Conservation (phyloP, 106 monocot genomes). For the Hemerocallis citrina region DNA sequence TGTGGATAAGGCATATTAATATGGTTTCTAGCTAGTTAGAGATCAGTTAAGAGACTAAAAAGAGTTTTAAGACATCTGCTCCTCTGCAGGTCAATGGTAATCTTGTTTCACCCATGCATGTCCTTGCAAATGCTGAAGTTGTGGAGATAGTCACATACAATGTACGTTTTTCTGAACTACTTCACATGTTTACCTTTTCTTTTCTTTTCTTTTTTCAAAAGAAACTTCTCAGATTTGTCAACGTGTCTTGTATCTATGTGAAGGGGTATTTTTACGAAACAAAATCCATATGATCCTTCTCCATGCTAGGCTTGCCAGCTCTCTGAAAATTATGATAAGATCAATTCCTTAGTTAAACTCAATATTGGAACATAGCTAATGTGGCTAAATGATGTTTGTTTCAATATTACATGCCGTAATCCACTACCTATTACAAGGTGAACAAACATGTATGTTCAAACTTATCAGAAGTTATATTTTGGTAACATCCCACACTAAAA, state of each 20-base stretch:
- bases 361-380: neutral
- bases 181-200: neutral
- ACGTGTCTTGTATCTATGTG: neutral
- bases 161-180: constrained; percentile 47
- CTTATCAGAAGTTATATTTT: no score
- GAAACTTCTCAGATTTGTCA: neutral
- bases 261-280: neutral
- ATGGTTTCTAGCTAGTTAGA: neutral
- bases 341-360: no score
- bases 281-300: no score
- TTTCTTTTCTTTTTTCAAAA: neutral
- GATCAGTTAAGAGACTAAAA: no score
- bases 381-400: neutral
- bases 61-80: neutral
- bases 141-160: constrained; percentile 92
- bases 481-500: no score
- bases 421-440: neutral
- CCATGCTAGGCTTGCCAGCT: no score
- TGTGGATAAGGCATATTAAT: neutral
- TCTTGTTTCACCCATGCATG: constrained; percentile 82
- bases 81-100: constrained; percentile 84
- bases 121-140: constrained; percentile 95
- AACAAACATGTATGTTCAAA: neutral
- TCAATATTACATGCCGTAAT: neutral
- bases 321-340: no score